These are phyloP conservation scores for Tarenaya hassleriana DNA, from an alignment of 345 rosid species.

Conservation along the genomic window DNA sequence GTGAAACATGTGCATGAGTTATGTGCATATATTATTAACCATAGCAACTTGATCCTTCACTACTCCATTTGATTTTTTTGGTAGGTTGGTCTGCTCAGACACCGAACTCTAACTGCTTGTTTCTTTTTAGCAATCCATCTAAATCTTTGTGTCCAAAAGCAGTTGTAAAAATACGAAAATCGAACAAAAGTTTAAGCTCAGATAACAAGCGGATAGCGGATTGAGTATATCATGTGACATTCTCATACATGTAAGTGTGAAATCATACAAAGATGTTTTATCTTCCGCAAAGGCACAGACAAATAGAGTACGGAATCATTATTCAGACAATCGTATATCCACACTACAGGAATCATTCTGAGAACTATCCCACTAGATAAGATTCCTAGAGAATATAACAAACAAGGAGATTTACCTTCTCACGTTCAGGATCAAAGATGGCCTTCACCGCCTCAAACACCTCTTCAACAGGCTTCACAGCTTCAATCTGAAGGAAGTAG, in stretches of 20 bases:
- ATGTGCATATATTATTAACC: not conserved
- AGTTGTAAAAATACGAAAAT: not conserved
- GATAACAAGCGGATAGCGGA: not conserved
- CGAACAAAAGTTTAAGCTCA: conserved; percentile 7
- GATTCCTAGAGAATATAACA: conserved; percentile 20
- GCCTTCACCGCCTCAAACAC: conserved; percentile 59
- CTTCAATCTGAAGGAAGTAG: conserved; percentile 49
- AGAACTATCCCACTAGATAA: not conserved
- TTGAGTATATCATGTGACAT: not conserved
- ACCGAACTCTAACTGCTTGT: no score
- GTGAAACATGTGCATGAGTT: no score
- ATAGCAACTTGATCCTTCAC: conserved; percentile 2
- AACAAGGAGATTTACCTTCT: conserved; percentile 45
- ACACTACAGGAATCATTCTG: conserved; percentile 15
- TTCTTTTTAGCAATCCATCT: no score
- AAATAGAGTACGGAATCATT: conserved; percentile 9
- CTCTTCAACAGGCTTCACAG: conserved; percentile 56
- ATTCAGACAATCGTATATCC: conserved; percentile 6
- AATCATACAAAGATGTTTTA: not conserved
- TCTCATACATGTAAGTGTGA: not conserved
- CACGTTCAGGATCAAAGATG: conserved; percentile 45
- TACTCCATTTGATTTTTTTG: no score
- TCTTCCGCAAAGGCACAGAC: no score
- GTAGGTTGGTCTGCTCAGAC: no score
- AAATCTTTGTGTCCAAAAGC: not conserved